Conservation (phyloP, 1,284 basidiomycete genomes). For the Fomitopsis schrenkii region DNA sequence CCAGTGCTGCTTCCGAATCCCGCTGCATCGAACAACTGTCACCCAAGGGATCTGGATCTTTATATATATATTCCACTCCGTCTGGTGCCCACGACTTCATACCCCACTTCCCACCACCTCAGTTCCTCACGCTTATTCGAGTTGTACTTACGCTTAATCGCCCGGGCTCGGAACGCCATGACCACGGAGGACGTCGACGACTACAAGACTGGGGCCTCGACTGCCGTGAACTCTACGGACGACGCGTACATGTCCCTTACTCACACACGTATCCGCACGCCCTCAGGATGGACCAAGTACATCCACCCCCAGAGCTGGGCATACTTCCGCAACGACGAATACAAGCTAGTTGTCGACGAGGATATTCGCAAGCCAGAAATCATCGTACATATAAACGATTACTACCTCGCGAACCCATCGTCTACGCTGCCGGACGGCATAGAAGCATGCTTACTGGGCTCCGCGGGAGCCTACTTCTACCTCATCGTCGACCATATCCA, state of each 20-base stretch:
- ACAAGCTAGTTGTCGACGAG: constrained; percentile 41
- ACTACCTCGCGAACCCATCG: constrained; percentile 24
- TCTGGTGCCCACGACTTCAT: neutral
- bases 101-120: neutral
- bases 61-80: too few relatives aligned
- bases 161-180: neutral
- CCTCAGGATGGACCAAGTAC: constrained; percentile 25
- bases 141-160: neutral
- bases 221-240: constrained; percentile 4
- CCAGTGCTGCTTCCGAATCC: too few relatives aligned
- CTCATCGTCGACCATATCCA: constrained; percentile 19
- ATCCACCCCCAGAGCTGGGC: constrained; percentile 40
- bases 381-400: constrained; percentile 24
- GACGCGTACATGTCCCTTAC: constrained; percentile 10
- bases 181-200: neutral
- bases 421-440: constrained; percentile 31
- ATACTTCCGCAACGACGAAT: constrained; percentile 39
- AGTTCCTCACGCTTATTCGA: too few relatives aligned
- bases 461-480: constrained; percentile 11
- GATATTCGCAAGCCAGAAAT: constrained; percentile 37
- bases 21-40: too few relatives aligned
- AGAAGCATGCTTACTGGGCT: constrained; percentile 31
- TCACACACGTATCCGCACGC: constrained; percentile 2
- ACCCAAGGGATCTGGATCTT: too few relatives aligned
- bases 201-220: neutral